phyloP scores from a whole-genome alignment of 2,329 filamentous ascomycete genomes.

The Nemania abortiva region DNA sequence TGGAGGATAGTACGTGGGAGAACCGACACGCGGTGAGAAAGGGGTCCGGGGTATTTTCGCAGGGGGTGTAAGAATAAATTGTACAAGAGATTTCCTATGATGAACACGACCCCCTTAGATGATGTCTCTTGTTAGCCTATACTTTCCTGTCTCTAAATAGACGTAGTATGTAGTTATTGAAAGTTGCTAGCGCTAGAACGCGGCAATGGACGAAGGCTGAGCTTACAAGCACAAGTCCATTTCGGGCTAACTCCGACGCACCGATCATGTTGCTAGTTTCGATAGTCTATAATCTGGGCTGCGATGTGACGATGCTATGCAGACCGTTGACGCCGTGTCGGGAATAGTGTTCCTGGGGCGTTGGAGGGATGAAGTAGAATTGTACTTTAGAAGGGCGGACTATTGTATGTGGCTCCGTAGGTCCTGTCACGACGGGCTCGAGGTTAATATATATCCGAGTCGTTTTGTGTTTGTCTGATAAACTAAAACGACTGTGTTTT shows the following conservation, averaged over 20 bases:
- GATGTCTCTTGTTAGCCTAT: constrained; percentile 10
- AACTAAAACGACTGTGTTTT: background rate
- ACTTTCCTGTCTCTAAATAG: background rate
- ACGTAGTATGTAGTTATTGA: background rate
- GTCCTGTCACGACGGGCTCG: background rate
- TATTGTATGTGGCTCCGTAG: background rate
- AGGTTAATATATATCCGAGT: constrained; percentile 15
- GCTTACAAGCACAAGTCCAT: constrained; percentile 30
- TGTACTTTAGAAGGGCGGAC: background rate
- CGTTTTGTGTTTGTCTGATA: background rate
- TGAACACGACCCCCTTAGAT: constrained; percentile 25
- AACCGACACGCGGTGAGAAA: constrained; percentile 42
- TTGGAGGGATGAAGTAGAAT: background rate
- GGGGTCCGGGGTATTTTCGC: constrained; percentile 46
- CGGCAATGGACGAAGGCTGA: background rate
- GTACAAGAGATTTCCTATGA: constrained; percentile 23
- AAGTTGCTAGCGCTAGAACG: background rate
- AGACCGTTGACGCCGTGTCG: background rate
- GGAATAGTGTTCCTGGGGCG: background rate
- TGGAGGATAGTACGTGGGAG: constrained; percentile 40
- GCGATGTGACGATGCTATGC: background rate
- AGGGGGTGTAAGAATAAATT: constrained; percentile 49
- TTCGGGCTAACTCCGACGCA: constrained; percentile 27
- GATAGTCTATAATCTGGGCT: background rate
- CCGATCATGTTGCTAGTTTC: constrained; percentile 12